Percentiles rank a stretch among this genome's conserved stretches.
Conservation (phyloP, 768 basidiomycete genomes). For the Pleurotus ostreatus region DNA sequence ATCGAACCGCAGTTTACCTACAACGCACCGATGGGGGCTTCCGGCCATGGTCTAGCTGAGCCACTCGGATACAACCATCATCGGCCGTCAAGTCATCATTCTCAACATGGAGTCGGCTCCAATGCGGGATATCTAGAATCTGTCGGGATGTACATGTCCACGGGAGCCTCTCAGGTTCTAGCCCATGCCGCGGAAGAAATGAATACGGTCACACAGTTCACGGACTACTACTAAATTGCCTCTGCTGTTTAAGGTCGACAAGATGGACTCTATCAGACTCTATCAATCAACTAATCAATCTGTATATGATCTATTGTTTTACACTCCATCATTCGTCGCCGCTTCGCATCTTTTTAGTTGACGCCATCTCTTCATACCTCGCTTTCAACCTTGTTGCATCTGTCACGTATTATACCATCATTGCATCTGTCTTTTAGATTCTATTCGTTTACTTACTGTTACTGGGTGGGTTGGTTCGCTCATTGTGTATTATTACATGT, state of each 20-base stretch:
- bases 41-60: not conserved
- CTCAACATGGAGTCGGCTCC: not conserved
- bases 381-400: constrained; percentile 2
- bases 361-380: not conserved
- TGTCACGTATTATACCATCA: constrained; percentile 8
- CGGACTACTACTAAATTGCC: constrained; percentile 1
- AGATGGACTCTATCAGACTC: not conserved
- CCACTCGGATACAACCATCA: not conserved
- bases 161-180: not conserved
- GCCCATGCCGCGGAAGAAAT: constrained; percentile 4
- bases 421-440: not conserved
- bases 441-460: not conserved
- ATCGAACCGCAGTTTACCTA: constrained; percentile 7
- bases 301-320: not conserved
- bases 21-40: not conserved
- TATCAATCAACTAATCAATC: constrained; percentile 1
- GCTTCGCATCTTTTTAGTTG: not conserved
- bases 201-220: not conserved
- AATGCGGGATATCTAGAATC: constrained; percentile 2
- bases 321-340: not conserved
- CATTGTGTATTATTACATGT: not conserved
- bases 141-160: not conserved
- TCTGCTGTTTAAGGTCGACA: too few relatives aligned
- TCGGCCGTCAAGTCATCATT: constrained; percentile 5
- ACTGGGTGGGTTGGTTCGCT: not conserved